Percentiles rank a stretch among this genome's conserved stretches.
These are phyloP conservation scores for Aspergillus bridgeri DNA, from an alignment of 495 filamentous ascomycete species.

Conservation along the genomic window DNA sequence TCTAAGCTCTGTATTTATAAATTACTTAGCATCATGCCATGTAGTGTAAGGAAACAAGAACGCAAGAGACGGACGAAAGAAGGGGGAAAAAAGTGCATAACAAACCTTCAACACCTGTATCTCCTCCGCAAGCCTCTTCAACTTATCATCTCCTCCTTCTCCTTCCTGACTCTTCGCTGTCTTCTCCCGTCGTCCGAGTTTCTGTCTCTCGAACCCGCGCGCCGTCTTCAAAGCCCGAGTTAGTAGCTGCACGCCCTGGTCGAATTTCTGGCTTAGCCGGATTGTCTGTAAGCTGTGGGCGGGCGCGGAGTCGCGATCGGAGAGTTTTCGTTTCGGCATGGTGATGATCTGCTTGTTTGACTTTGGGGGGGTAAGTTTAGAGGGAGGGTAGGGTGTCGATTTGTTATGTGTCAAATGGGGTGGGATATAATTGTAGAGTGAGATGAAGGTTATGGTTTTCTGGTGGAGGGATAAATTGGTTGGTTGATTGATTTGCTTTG, in stretches of 20 bases:
- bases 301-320: conserved; percentile 26
- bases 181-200: conserved; percentile 72
- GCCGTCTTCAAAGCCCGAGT: conserved; percentile 70
- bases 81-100: conserved; percentile 2
- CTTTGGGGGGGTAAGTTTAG: too few relatives aligned
- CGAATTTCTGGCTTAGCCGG: conserved; percentile 52
- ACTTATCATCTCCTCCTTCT: conserved; percentile 26
- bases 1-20: conserved; percentile 53
- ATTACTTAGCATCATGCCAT: background rate
- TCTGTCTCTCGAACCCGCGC: conserved; percentile 87
- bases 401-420: background rate
- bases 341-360: too few relatives aligned
- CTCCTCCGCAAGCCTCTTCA: conserved; percentile 66
- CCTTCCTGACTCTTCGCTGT: conserved; percentile 52
- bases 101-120: conserved; percentile 70
- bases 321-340: conserved; percentile 51
- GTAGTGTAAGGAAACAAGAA: background rate
- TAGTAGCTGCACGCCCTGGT: conserved; percentile 57
- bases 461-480: background rate
- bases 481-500: background rate
- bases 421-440: too few relatives aligned
- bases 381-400: too few relatives aligned
- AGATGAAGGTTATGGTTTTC: background rate
- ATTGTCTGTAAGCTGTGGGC: conserved; percentile 31
- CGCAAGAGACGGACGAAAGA: background rate